Evolutionary conservation across 768 basidiomycete species (phyloP).

Genomic region (Boletus reticuloceps): DNA sequence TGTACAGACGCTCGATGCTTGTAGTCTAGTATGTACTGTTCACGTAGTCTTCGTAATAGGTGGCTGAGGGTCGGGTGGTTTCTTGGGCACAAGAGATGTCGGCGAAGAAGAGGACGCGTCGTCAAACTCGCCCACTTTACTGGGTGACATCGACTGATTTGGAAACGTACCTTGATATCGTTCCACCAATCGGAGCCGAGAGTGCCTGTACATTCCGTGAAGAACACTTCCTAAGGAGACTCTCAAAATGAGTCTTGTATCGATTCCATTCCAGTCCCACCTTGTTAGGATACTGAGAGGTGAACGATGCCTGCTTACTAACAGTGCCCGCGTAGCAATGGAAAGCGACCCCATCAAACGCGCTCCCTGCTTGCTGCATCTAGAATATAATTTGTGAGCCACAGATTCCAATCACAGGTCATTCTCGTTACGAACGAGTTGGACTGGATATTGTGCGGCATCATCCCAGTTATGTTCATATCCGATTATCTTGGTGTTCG

Average conservation of each 20-base stretch:
- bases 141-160: neutral
- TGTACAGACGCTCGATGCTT: no score
- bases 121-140: no score
- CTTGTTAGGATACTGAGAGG: slow-evolving; percentile 53
- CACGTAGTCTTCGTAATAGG: no score
- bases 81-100: no score
- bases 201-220: slow-evolving; percentile 65
- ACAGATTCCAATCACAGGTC: neutral
- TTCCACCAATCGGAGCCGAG: slow-evolving; percentile 75
- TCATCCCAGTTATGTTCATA: slow-evolving; percentile 76
- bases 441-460: slow-evolving; percentile 59
- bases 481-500: slow-evolving; percentile 59
- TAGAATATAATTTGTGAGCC: slow-evolving; percentile 14
- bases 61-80: no score
- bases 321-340: slow-evolving; percentile 68
- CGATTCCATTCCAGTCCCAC: slow-evolving; percentile 13
- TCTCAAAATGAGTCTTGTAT: neutral
- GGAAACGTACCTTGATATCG: slow-evolving; percentile 61
- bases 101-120: no score
- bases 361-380: slow-evolving; percentile 55
- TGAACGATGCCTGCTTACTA: slow-evolving; percentile 53
- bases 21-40: no score
- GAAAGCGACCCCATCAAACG: slow-evolving; percentile 66
- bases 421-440: slow-evolving; percentile 38
- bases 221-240: slow-evolving; percentile 36